Evolutionary conservation across 768 basidiomycete species (phyloP).

Genomic region (Tephrocybe sp.): DNA sequence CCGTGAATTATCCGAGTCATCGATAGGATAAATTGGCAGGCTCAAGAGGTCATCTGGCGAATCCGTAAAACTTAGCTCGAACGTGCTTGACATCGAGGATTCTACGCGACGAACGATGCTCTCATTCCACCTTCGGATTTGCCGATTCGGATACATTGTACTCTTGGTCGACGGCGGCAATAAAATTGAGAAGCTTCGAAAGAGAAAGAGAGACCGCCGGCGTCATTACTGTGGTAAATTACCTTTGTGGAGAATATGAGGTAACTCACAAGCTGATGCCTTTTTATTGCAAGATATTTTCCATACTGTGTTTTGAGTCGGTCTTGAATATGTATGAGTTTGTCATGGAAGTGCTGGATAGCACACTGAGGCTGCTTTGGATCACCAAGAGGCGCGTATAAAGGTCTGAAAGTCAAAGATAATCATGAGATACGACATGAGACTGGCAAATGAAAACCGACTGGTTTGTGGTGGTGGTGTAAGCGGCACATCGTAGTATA

Average conservation of each 20-base stretch:
- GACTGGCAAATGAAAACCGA: constrained; percentile 20
- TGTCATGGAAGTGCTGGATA: constrained; percentile 85
- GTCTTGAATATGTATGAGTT: constrained; percentile 72
- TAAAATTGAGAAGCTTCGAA: constrained; percentile 17
- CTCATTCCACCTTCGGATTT: background rate
- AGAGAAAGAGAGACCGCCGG: background rate
- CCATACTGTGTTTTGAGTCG: constrained; percentile 79
- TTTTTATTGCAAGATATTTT: constrained; percentile 60
- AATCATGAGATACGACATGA: background rate
- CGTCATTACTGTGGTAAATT: background rate
- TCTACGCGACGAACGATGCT: constrained; percentile 2
- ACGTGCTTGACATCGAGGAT: constrained; percentile 2
- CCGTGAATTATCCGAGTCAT: background rate
- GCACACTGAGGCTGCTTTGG: constrained; percentile 48
- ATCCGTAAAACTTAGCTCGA: background rate
- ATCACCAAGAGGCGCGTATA: constrained; percentile 50
- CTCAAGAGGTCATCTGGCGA: background rate
- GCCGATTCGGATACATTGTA: constrained; percentile 8
- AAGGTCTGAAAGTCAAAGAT: constrained; percentile 29
- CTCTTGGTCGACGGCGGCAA: constrained; percentile 16
- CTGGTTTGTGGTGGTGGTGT: constrained; percentile 54
- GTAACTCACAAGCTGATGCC: constrained; percentile 65
- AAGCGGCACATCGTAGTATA: constrained; percentile 71
- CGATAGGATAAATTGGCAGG: background rate
- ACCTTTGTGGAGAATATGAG: background rate